Conservation (phyloP, 129 eudicot species). For the sunflower (Helianthus annuus) region DNA sequence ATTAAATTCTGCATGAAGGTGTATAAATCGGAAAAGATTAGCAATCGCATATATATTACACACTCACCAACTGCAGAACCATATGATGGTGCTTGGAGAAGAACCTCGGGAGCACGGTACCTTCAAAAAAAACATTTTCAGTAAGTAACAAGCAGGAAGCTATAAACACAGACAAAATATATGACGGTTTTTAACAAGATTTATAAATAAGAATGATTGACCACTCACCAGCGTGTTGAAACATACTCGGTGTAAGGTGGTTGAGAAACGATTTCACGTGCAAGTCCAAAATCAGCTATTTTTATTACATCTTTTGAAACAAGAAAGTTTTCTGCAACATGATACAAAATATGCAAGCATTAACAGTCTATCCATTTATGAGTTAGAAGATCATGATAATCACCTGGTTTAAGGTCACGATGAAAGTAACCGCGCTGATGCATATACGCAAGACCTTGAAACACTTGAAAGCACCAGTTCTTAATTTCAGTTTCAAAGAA, state of each 20-base stretch:
- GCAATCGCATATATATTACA: background rate
- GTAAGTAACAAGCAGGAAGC: background rate
- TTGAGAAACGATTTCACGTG: conserved; percentile 79
- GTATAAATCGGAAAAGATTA: background rate
- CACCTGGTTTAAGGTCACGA: conserved; percentile 99
- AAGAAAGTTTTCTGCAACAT: conserved; percentile 72
- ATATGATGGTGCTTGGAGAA: conserved; percentile 83
- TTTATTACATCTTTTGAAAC: conserved; percentile 79
- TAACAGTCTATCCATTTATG: background rate
- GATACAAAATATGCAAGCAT: conserved; percentile 15
- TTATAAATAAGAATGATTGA: conserved; percentile 7
- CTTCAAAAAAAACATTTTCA: conserved; percentile 45
- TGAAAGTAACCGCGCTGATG: conserved; percentile 97
- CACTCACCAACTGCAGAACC: conserved; percentile 98
- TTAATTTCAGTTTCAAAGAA: conserved; percentile 81
- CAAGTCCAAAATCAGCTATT: conserved; percentile 98
- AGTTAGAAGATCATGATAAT: background rate
- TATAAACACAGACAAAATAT: background rate
- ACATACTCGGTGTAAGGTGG: conserved; percentile 98
- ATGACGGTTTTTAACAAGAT: background rate
- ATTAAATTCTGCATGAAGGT: background rate
- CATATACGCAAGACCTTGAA: conserved; percentile 96
- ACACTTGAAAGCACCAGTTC: conserved; percentile 98
- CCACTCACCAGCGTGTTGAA: conserved; percentile 94
- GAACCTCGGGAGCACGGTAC: conserved; percentile 99